These are phyloP conservation scores for Ailanthus altissimus DNA, from an alignment of 345 rosid genomes.

Conservation along the genomic window DNA sequence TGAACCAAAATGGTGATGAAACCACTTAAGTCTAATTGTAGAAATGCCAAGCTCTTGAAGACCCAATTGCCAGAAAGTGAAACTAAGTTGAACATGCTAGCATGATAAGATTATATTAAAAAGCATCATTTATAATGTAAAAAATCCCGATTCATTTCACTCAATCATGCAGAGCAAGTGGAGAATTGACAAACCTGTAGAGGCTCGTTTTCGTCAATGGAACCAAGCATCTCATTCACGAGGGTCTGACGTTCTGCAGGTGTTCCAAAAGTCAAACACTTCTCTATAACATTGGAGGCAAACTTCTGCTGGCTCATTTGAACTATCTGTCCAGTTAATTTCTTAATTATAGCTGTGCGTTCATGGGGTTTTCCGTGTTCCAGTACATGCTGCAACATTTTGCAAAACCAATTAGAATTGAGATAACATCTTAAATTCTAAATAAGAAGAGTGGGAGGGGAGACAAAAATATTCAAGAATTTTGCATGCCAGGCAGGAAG, in stretches of 20 bases:
- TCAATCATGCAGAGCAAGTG: background rate
- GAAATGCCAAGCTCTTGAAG: constrained; percentile 6
- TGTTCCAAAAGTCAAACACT: constrained; percentile 82
- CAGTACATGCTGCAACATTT: constrained; percentile 73
- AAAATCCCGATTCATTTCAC: background rate
- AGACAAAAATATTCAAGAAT: background rate
- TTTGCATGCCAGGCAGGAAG: background rate
- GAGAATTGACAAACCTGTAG: constrained; percentile 68
- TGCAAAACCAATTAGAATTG: constrained; percentile 7
- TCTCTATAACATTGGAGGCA: constrained; percentile 97
- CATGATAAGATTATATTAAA: background rate
- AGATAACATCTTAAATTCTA: background rate
- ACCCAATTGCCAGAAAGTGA: constrained; percentile 5
- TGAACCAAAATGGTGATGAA: background rate
- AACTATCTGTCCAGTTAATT: constrained; percentile 82
- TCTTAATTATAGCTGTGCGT: constrained; percentile 72
- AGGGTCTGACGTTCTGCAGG: constrained; percentile 67
- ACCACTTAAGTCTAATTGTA: background rate
- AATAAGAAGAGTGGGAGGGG: background rate
- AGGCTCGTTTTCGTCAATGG: constrained; percentile 97
- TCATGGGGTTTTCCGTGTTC: constrained; percentile 93
- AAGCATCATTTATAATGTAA: background rate
- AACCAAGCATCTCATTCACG: constrained; percentile 95
- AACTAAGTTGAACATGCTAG: background rate
- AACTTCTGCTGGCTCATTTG: constrained; percentile 99